Base-by-base conservation (phyloP, 169 alveolate species). In the Plasmodium sp. region DNA sequence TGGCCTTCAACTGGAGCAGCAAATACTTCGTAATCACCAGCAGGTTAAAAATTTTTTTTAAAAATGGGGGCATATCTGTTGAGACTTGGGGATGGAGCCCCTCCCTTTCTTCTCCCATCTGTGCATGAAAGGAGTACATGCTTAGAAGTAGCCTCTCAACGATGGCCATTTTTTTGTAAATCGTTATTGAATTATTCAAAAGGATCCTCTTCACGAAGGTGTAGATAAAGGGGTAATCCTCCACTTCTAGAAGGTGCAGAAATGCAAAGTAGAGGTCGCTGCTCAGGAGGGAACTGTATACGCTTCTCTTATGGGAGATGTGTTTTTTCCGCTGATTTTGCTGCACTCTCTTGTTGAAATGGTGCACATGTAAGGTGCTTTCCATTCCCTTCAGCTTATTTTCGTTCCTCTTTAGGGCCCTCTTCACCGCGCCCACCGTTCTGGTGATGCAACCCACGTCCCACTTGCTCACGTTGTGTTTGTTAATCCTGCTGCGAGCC, bases 241-340 rank as follows among this genome's bases (percentile, higher is more conserved):
- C 31, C 0, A 39, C 58, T 6, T 36, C 27, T 39, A 90, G 33
- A 5, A 90, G 14, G 45, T 90, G 31, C n/a, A 80, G 18, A 80
- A 54, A 81, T 36, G 91, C 83, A 67, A 79, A 58, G 48, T 90
- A 80, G 18, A 62, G 34, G 43, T 90, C 90, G 34, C 73, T 80
- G 36, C 27, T 9, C 31, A 90, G 31, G 39, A 90, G 51, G 1
- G 90, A 58, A 12, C 16, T 31, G 33, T 90, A 90, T 12, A 79
- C 14, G 16, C 18, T 27, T n/a, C 16, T 33, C 36, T 33, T 83
- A 1, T 41, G 10, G 45, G 16, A 4, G 33, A n/a, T 51, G 10
- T 10, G 3, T 10, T 67, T 33, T 33, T 33, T 39, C 48, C 67
- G n/a, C 43, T 7, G 31, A 14, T 43, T 4, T 7, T 48, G 22